phyloP scores from a whole-genome alignment of 495 filamentous ascomycete species.

The Tuber brumale region DNA sequence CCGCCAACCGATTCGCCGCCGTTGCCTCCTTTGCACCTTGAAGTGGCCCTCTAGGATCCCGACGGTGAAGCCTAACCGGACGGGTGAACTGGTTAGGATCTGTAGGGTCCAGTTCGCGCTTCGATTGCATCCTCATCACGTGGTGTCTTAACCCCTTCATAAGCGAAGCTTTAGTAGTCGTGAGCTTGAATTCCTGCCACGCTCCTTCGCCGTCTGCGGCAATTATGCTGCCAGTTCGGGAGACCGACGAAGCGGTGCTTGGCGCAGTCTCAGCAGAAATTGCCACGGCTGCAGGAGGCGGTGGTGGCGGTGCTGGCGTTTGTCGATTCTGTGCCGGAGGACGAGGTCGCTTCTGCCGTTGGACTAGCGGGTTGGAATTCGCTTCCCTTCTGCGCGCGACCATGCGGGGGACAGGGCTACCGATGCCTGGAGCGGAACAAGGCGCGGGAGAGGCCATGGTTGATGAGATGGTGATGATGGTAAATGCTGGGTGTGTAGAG shows the following conservation, averaged over 20 bases:
- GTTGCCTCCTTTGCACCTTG: conserved; percentile 53
- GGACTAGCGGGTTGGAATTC: conserved; percentile 34
- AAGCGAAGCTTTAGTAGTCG: conserved; percentile 73
- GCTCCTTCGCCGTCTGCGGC: not conserved
- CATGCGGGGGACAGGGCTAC: conserved; percentile 13
- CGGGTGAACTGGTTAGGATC: conserved; percentile 76
- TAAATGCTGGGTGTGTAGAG: not conserved
- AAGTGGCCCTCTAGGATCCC: conserved; percentile 71
- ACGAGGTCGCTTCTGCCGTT: conserved; percentile 33
- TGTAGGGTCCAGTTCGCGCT: conserved; percentile 60
- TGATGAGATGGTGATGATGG: not conserved
- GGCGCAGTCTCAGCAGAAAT: not conserved
- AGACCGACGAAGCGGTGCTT: conserved; percentile 4
- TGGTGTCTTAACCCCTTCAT: no score
- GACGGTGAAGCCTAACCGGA: conserved; percentile 79
- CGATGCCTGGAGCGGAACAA: conserved; percentile 6
- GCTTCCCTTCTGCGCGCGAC: conserved; percentile 29
- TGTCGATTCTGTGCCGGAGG: conserved; percentile 10
- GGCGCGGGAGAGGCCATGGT: conserved; percentile 8
- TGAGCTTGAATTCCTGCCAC: conserved; percentile 45
- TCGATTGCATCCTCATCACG: conserved; percentile 66
- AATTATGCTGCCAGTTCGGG: not conserved
- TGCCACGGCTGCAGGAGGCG: conserved; percentile 8
- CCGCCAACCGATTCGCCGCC: conserved; percentile 43
- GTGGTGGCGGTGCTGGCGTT: not conserved